Conservation (phyloP, 169 alveolate genomes). For the Besnoitia besnoiti region DNA sequence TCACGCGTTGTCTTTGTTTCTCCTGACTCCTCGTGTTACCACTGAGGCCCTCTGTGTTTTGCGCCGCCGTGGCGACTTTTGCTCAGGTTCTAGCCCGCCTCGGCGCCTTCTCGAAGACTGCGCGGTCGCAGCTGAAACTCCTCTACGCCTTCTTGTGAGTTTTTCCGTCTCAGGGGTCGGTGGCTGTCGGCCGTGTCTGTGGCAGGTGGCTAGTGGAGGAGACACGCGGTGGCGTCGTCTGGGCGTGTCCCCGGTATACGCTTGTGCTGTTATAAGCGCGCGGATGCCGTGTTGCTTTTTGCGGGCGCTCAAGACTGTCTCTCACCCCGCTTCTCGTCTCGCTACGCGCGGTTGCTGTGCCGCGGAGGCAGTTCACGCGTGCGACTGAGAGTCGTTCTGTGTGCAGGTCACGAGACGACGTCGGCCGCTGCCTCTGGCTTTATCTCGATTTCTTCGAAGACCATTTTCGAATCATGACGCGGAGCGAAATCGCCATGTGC, state of each 20-base stretch:
- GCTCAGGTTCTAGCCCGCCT: conserved; percentile 62
- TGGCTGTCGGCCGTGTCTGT: background rate
- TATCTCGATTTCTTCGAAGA: conserved; percentile 61
- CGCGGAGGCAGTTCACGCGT: too few relatives aligned
- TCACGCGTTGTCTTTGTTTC: background rate
- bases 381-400: too few relatives aligned
- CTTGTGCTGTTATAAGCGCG: too few relatives aligned
- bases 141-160: conserved; percentile 62
- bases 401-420: conserved; percentile 63
- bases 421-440: conserved; percentile 68
- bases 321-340: too few relatives aligned
- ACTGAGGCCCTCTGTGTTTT: background rate
- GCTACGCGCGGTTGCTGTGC: too few relatives aligned
- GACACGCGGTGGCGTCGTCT: too few relatives aligned
- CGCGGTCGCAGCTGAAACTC: conserved; percentile 63
- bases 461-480: conserved; percentile 50
- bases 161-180: background rate
- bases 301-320: too few relatives aligned
- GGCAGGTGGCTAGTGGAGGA: conserved; percentile 57
- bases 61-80: background rate
- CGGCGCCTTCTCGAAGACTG: conserved; percentile 59
- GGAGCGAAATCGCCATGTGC: conserved; percentile 64
- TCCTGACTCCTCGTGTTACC: background rate
- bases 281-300: too few relatives aligned
- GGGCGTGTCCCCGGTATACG: too few relatives aligned